A percentile compares a stretch with the other conserved stretches of the same genome.
These are phyloP conservation scores for Cryptosporidium ubiquitum DNA, from an alignment of 169 alveolate species.

Conservation along the genomic window DNA sequence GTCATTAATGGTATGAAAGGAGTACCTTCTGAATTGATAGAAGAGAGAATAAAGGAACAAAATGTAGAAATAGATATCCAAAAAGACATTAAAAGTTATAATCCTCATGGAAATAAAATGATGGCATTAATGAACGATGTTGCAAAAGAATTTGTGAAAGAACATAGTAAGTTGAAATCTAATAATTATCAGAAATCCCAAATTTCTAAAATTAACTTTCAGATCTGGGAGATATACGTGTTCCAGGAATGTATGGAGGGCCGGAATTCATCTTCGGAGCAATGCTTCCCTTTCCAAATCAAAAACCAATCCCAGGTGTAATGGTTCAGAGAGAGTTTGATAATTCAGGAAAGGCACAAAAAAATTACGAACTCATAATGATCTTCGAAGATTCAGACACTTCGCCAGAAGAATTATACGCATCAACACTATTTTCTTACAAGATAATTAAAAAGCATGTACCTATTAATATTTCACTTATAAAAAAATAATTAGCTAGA, in stretches of 20 bases:
- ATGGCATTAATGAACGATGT: slow-evolving; percentile 38
- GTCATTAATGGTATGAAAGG: slow-evolving; percentile 98
- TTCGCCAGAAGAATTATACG: slow-evolving; percentile 67
- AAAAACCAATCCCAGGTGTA: slow-evolving; percentile 67
- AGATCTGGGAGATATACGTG: slow-evolving; percentile 69
- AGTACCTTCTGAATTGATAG: slow-evolving; percentile 90
- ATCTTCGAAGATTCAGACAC: slow-evolving; percentile 13
- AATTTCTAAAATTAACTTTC: neutral
- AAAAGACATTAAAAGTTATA: neutral
- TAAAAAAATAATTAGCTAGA: slow-evolving; percentile 18
- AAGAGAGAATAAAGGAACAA: slow-evolving; percentile 78
- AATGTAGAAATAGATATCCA: slow-evolving; percentile 45
- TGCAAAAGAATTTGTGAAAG: slow-evolving; percentile 38
- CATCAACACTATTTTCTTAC: slow-evolving; percentile 26
- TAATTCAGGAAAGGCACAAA: neutral
- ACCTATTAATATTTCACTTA: slow-evolving; percentile 61
- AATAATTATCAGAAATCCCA: neutral
- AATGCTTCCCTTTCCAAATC: slow-evolving; percentile 67
- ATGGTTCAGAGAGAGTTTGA: slow-evolving; percentile 30
- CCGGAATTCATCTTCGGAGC: slow-evolving; percentile 73
- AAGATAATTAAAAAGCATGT: slow-evolving; percentile 18
- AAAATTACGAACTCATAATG: slow-evolving; percentile 9
- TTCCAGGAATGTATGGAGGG: slow-evolving; percentile 74
- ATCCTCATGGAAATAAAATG: slow-evolving; percentile 73
- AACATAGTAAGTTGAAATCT: slow-evolving; percentile 49